Evolutionary conservation across 805 yeast genomes (phyloP).

Genomic region (Wickerhamiella occidentalis): DNA sequence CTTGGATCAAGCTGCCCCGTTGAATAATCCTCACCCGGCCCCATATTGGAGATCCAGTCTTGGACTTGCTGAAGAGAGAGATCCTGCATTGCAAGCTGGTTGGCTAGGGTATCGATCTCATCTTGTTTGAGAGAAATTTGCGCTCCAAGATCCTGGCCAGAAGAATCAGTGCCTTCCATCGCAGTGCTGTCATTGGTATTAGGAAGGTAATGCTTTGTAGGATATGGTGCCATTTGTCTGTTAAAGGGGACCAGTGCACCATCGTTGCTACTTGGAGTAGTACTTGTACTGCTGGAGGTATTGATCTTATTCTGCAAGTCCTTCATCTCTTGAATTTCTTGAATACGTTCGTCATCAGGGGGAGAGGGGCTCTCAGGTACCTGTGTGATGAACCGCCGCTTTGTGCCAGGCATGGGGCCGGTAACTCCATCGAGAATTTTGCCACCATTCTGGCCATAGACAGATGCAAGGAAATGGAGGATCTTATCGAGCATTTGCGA

Average conservation of each 20-base stretch:
- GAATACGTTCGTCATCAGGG: slow-evolving; percentile 12
- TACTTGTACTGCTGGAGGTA: slow-evolving; percentile 2
- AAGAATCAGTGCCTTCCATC: background rate
- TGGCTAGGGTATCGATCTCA: slow-evolving; percentile 21
- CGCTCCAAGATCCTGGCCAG: background rate
- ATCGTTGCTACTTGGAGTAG: background rate
- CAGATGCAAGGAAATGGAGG: slow-evolving; percentile 70
- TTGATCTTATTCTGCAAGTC: slow-evolving; percentile 21
- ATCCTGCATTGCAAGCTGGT: slow-evolving; percentile 23
- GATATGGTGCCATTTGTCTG: slow-evolving; percentile 7
- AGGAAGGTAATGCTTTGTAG: background rate
- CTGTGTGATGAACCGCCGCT: slow-evolving; percentile 21
- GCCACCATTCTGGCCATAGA: slow-evolving; percentile 57
- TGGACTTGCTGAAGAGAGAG: slow-evolving; percentile 25
- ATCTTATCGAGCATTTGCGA: slow-evolving; percentile 81
- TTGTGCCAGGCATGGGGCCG: slow-evolving; percentile 16
- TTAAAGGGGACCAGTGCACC: slow-evolving; percentile 10
- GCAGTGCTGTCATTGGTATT: background rate
- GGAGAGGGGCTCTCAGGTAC: slow-evolving; percentile 14
- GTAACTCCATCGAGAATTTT: slow-evolving; percentile 25
- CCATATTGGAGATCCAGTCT: slow-evolving; percentile 23
- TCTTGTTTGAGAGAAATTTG: slow-evolving; percentile 3
- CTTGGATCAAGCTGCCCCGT: background rate
- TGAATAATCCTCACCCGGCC: background rate
- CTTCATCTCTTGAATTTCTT: slow-evolving; percentile 21